Percentiles rank a stretch among this genome's conserved stretches.
Conservation (phyloP, 2,329 filamentous ascomycete genomes). For the Endocalyx cinctus region DNA sequence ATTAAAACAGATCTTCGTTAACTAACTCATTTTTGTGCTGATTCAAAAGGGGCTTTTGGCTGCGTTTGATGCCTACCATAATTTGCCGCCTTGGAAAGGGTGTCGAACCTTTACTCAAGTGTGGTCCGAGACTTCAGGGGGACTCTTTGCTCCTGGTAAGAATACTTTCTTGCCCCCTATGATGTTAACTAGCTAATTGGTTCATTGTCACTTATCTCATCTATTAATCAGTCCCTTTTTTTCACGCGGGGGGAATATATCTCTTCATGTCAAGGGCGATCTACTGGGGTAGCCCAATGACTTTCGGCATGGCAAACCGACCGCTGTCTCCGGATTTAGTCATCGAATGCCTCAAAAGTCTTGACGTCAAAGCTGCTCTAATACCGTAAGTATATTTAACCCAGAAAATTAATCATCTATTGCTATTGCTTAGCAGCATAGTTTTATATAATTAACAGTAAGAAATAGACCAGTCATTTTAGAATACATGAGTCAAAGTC, state of each 20-base stretch:
- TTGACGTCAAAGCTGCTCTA: constrained; percentile 20
- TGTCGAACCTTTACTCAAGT: constrained; percentile 1
- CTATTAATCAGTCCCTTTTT: constrained; percentile 7
- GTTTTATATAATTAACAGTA: background rate
- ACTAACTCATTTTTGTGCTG: too few species aligned
- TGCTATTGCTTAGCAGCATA: background rate
- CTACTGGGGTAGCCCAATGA: constrained; percentile 25
- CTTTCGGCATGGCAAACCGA: constrained; percentile 26
- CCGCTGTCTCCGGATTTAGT: constrained; percentile 31
- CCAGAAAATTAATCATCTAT: constrained; percentile 4
- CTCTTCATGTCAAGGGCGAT: constrained; percentile 16
- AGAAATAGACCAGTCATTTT: constrained; percentile 3
- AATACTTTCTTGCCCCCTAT: too few species aligned
- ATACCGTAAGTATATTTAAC: constrained; percentile 28
- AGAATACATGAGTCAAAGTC: constrained; percentile 6
- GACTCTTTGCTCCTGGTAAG: constrained; percentile 3
- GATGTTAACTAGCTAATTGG: background rate
- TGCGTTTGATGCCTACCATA: constrained; percentile 25
- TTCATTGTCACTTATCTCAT: background rate
- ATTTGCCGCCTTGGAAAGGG: constrained; percentile 15
- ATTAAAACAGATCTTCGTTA: too few species aligned
- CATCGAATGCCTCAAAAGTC: constrained; percentile 24
- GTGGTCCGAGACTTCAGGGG: constrained; percentile 3
- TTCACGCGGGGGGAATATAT: constrained; percentile 9
- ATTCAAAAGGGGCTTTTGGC: constrained; percentile 26